Evolutionary conservation across 148 eudicot species (phyloP).

Genomic region (Oxyria digyna): DNA sequence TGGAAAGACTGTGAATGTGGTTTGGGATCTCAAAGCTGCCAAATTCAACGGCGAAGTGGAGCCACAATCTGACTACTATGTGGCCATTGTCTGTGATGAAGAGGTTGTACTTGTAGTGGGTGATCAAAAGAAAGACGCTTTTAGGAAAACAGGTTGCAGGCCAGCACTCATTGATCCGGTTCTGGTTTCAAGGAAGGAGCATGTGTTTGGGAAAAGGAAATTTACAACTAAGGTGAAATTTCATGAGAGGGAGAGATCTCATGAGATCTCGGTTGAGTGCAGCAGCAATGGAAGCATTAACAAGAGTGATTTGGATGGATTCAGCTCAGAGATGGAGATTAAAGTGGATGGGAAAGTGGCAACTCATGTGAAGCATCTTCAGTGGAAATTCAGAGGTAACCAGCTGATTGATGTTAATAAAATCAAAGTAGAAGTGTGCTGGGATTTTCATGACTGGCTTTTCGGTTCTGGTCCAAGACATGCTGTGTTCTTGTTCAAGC

Average conservation of each 20-base stretch:
- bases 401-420: conserved; percentile 39
- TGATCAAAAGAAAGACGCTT: conserved; percentile 74
- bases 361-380: conserved; percentile 62
- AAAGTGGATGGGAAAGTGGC: conserved; percentile 56
- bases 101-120: conserved; percentile 74
- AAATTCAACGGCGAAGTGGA: conserved; percentile 79
- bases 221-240: conserved; percentile 56
- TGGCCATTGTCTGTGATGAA: conserved; percentile 59
- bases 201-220: conserved; percentile 69
- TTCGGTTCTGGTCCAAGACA: conserved; percentile 75
- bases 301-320: conserved; percentile 12
- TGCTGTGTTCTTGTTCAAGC: conserved; percentile 76
- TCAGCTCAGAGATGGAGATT: conserved; percentile 72
- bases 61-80: conserved; percentile 70
- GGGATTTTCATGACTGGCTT: conserved; percentile 97
- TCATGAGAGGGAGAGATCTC: conserved; percentile 59
- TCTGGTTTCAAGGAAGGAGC: conserved; percentile 65
- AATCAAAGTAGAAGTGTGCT: conserved; percentile 59
- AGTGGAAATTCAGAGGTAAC: conserved; percentile 94
- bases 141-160: conserved; percentile 61
- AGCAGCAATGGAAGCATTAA: conserved; percentile 17
- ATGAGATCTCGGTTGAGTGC: conserved; percentile 73
- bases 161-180: conserved; percentile 68
- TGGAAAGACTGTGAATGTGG: conserved; percentile 39
- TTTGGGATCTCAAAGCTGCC: conserved; percentile 72